These are phyloP conservation scores for Aspergillus candidus DNA, from an alignment of 2,329 filamentous ascomycete genomes.

Conservation along the genomic window DNA sequence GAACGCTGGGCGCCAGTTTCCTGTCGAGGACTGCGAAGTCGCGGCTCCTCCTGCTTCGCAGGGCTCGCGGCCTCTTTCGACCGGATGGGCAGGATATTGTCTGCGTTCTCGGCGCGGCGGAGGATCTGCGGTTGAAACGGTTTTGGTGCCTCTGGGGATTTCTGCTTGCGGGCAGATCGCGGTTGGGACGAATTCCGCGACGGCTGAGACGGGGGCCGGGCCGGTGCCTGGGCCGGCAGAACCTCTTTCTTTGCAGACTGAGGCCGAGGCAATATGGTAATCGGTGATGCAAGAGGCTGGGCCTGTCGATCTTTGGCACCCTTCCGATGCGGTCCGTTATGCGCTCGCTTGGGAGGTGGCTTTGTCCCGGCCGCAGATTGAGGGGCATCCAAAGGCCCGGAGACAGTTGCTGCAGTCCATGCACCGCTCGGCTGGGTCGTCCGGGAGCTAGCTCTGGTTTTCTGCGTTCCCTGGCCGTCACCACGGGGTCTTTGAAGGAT, in stretches of 20 bases:
- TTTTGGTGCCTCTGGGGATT: constrained; percentile 34
- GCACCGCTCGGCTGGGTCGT: constrained; percentile 11
- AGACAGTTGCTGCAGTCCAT: constrained; percentile 35
- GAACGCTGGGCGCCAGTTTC: constrained; percentile 13
- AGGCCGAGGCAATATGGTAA: constrained; percentile 35
- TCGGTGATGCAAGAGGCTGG: constrained; percentile 26
- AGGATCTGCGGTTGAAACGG: constrained; percentile 51
- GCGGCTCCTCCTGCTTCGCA: constrained; percentile 8
- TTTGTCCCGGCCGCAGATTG: constrained; percentile 33
- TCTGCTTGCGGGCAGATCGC: constrained; percentile 15
- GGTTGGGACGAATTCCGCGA: constrained; percentile 8
- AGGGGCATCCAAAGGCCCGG: constrained; percentile 35
- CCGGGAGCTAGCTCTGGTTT: constrained; percentile 10
- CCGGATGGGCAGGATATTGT: constrained; percentile 23
- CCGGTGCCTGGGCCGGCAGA: constrained; percentile 3
- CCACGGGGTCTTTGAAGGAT: constrained; percentile 28
- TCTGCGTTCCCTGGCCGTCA: constrained; percentile 11
- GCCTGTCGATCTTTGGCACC: constrained; percentile 16
- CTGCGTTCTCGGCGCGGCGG: constrained; percentile 43
- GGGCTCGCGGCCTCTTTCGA: constrained; percentile 19
- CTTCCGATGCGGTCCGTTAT: constrained; percentile 19
- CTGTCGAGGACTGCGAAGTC: constrained; percentile 3
- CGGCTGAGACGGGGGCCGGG: constrained; percentile 1
- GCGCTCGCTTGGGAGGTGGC: constrained; percentile 18
- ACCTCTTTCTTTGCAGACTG: constrained; percentile 25